Base-by-base conservation (phyloP, 208 protist species). In the Wallacemonas sp. region DNA sequence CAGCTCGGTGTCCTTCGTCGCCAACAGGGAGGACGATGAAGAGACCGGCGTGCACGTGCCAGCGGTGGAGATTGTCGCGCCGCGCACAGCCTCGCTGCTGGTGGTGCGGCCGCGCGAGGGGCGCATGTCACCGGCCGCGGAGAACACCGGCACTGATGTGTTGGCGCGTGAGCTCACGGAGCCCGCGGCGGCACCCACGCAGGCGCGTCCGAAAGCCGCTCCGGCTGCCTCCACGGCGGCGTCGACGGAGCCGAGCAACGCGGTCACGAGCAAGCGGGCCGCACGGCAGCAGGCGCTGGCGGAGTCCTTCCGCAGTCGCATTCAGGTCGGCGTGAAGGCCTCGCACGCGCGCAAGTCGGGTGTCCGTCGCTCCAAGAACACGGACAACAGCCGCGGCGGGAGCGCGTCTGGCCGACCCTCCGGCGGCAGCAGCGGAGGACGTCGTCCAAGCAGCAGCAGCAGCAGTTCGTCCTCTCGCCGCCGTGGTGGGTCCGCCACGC, bases 231-330 rank as follows among this genome's bases (percentile, higher is more conserved):
- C n/a, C n/a, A n/a, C n/a, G n/a, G n/a, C n/a, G n/a, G n/a, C n/a
- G n/a, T n/a, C n/a, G n/a, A 41, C 36, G 36, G 36, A 41, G 14
- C 7, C 36, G 36, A 41, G 14, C 14, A 41, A 45, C 23, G 25
- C 61, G n/a, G 28, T 31, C 16, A 50, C n/a, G 1, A 57, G 20
- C 41, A 67, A 67, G 44, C 62, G n/a, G 3, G 52, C 22, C 3
- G 52, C 57, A 10, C 57, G 57, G 3, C 39, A 64, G 57, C 57
- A 64, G 29, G 57, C 36, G 16, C 36, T 64, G 11, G 57, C 57
- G 5, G 42, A 64, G 12, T 82, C 76, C 18, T 82, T 77, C 28
- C 71, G 72, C 32, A 66, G 67, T 36, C 76, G 76, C 64, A 82
- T 82, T 33, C 76, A 82, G 42, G 50, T 70, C 2, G 76, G 76